These are phyloP conservation scores for Pilatotrama ljubarskyi DNA, from an alignment of 768 basidiomycete species.

Conservation along the genomic window DNA sequence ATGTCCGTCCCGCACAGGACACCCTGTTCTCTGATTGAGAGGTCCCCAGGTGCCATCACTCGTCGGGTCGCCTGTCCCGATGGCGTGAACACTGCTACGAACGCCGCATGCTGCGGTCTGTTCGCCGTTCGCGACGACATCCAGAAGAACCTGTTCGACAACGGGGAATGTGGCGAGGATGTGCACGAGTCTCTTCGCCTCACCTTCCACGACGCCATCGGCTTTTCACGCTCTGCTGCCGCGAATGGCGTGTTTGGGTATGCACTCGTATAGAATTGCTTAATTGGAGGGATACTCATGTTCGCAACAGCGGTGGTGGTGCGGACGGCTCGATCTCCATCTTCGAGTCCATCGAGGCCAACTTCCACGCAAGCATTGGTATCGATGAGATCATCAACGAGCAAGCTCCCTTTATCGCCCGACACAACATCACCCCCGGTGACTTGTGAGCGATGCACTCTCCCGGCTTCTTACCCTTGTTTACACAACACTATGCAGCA, in stretches of 20 bases:
- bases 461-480: neutral
- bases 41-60: conserved; percentile 19
- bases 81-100: conserved; percentile 28
- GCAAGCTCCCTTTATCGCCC: conserved; percentile 37
- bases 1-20: neutral
- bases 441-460: conserved; percentile 42
- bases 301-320: conserved; percentile 28
- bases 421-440: conserved; percentile 41
- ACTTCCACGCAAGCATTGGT: conserved; percentile 44
- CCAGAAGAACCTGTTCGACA: conserved; percentile 29
- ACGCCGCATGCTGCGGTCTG: conserved; percentile 33
- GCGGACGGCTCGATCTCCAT: conserved; percentile 49
- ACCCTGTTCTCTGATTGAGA: neutral
- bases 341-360: conserved; percentile 43
- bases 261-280: neutral
- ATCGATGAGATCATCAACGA: conserved; percentile 41
- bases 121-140: conserved; percentile 34
- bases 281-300: neutral
- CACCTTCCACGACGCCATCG: conserved; percentile 30
- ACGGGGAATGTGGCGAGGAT: conserved; percentile 33
- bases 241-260: conserved; percentile 3
- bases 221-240: conserved; percentile 3
- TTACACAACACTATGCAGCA: conserved; percentile 22
- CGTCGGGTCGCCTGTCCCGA: conserved; percentile 32
- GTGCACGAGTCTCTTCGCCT: conserved; percentile 31